phyloP scores from a whole-genome alignment of 2,329 filamentous ascomycete genomes.

The Rhynchosporium secalis region DNA sequence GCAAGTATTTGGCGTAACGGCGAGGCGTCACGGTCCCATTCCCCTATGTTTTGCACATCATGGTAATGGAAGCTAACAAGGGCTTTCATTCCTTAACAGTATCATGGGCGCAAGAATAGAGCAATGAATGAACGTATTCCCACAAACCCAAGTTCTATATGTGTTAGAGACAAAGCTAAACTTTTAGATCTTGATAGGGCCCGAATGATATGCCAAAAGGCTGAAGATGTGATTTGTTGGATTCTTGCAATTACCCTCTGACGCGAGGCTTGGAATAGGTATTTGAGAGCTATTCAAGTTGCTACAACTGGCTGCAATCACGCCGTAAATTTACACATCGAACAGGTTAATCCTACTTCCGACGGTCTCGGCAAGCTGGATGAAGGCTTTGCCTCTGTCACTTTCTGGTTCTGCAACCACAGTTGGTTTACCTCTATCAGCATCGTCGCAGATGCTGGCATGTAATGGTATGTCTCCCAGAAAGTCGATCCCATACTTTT shows the following conservation, averaged over 20 bases:
- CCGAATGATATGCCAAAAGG: neutral
- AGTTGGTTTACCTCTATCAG: slow-evolving; percentile 83
- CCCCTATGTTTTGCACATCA: slow-evolving; percentile 22
- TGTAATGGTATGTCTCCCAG: slow-evolving; percentile 89
- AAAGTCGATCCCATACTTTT: slow-evolving; percentile 72
- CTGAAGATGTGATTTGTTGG: neutral
- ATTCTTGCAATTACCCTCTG: neutral
- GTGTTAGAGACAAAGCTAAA: slow-evolving; percentile 24
- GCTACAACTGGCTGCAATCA: neutral
- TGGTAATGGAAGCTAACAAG: slow-evolving; percentile 48
- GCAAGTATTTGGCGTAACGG: slow-evolving; percentile 40
- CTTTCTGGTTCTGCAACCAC: slow-evolving; percentile 84
- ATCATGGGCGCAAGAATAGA: slow-evolving; percentile 16
- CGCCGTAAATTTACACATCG: slow-evolving; percentile 6
- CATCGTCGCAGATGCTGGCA: slow-evolving; percentile 81
- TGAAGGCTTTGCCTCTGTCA: slow-evolving; percentile 69
- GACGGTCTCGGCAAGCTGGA: slow-evolving; percentile 63
- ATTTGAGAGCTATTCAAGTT: neutral
- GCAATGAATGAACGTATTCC: slow-evolving; percentile 28
- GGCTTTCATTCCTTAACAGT: slow-evolving; percentile 28
- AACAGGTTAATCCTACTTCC: slow-evolving; percentile 35
- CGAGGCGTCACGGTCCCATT: slow-evolving; percentile 36
- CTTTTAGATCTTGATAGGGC: slow-evolving; percentile 20
- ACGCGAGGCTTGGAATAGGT: neutral
- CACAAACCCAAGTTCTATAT: slow-evolving; percentile 11